Conservation (phyloP, 2,329 filamentous ascomycete species). For the Fusarium secorum region DNA sequence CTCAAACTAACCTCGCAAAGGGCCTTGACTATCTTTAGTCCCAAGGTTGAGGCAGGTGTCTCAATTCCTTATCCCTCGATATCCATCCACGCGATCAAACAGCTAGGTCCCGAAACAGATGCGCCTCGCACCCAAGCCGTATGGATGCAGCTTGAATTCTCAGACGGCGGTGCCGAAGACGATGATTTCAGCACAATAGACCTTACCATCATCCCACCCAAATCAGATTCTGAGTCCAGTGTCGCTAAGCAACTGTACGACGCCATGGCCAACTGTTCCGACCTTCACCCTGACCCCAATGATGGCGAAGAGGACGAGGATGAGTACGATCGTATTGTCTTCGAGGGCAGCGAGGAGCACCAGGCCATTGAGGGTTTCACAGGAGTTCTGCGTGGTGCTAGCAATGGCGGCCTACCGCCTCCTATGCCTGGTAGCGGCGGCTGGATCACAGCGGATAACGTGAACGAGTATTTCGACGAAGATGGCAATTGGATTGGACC, state of each 20-base stretch:
- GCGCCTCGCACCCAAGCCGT: constrained; percentile 57
- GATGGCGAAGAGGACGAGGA: constrained; percentile 65
- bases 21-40: constrained; percentile 69
- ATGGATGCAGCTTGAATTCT: constrained; percentile 74
- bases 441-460: constrained; percentile 93
- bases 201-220: constrained; percentile 68
- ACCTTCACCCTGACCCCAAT: constrained; percentile 77
- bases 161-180: constrained; percentile 64
- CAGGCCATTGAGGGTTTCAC: constrained; percentile 65
- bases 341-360: constrained; percentile 60
- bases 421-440: constrained; percentile 77
- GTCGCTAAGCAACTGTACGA: constrained; percentile 62
- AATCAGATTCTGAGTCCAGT: constrained; percentile 34
- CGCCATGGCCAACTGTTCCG: constrained; percentile 77
- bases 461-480: constrained; percentile 82
- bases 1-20: constrained; percentile 31
- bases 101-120: constrained; percentile 53
- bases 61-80: constrained; percentile 78
- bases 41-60: constrained; percentile 64
- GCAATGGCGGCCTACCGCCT: constrained; percentile 64
- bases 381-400: constrained; percentile 60
- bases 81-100: constrained; percentile 77
- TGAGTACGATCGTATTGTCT: constrained; percentile 62
- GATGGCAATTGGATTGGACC: constrained; percentile 77
- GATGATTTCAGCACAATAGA: constrained; percentile 74